phyloP scores from a whole-genome alignment of 805 yeast species.

The Lachancea sp. region DNA sequence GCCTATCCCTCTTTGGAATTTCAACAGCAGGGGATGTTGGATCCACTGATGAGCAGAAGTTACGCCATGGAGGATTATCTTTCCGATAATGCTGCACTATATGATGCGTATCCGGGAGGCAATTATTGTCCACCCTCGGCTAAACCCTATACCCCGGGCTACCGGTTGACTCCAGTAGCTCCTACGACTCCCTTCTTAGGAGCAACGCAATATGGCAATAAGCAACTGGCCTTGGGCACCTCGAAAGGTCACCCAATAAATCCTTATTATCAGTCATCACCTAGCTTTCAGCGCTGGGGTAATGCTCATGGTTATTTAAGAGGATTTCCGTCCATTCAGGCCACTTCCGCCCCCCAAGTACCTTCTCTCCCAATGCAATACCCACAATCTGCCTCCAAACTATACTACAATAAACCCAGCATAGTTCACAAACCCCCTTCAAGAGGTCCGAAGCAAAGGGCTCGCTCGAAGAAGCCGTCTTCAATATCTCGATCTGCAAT shows the following conservation, averaged over 20 bases:
- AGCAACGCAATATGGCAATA: constrained; percentile 13
- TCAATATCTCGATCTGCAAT: not conserved
- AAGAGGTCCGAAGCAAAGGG: constrained; percentile 13
- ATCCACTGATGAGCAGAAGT: constrained; percentile 8
- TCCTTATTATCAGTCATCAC: constrained; percentile 12
- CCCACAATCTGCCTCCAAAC: constrained; percentile 12
- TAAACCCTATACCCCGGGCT: constrained; percentile 19
- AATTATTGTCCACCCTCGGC: constrained; percentile 16
- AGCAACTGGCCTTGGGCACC: constrained; percentile 14
- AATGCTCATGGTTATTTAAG: constrained; percentile 9
- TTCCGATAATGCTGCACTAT: constrained; percentile 17
- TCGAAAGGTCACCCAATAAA: constrained; percentile 13
- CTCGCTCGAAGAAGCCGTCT: constrained; percentile 1
- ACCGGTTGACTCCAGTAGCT: constrained; percentile 18
- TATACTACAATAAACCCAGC: constrained; percentile 11
- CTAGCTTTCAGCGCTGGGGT: constrained; percentile 13
- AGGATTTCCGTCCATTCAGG: constrained; percentile 10
- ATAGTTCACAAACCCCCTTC: constrained; percentile 16
- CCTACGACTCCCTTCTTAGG: constrained; percentile 16
- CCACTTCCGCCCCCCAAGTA: constrained; percentile 10
- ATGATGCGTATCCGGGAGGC: constrained; percentile 15
- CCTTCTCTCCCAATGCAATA: constrained; percentile 2
- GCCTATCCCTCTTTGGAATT: constrained; percentile 10
- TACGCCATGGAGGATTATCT: constrained; percentile 16
- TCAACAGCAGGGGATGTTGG: constrained; percentile 8